Base-by-base conservation (phyloP, 139 green algal species). In the Chlamydomonas sp. region DNA sequence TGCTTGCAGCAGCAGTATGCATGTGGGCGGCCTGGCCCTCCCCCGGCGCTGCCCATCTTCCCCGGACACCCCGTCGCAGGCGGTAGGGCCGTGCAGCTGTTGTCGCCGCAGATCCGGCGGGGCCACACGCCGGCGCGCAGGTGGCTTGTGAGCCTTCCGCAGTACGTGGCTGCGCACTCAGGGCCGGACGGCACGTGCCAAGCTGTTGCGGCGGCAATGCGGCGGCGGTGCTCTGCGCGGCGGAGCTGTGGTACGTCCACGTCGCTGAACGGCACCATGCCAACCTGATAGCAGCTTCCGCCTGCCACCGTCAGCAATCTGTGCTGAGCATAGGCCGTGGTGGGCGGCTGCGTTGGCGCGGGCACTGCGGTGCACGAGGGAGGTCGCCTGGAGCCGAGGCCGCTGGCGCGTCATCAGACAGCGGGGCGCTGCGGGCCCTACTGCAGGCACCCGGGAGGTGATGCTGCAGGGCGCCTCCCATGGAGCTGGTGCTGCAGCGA, bases 241-340 rank as follows among this genome's bases (percentile, higher is more conserved):
- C 82, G 59, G 60, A 71, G 61, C 82, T 86, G 10, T 18, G 69
- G 5, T 86, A 79, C 69, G 68, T 86, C 5, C 80, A 75, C 6
- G 59, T 86, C 16, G 69, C 80, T 17, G 68, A 72, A 18, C 68
- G 80, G 68, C 58, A 79, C 17, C 80, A 86, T 59, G 68, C n/a
- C 59, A 68, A 78, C 68, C 58, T 86, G 12, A 3, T 57, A 20
- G 1, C 62, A n/a, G 80, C 67, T 85, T 57, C 67, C 66, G 66
- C 66, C 80, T 16, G 10, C 66, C 5, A 18, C 78, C 58, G 69
- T 10, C 1, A 69, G 68, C 3, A 69, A 86, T 68, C 80, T 86
- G 16, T 78, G 80, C 69, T 20, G 18, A 18, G 66, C 80, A 1
- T 86, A 69, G 80, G 69, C 68, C 2, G 12, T n/a, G 80, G 80